A percentile compares a stretch with the other conserved stretches of the same genome.
phyloP scores from a whole-genome alignment of 2,329 filamentous ascomycete genomes.

The Alternaria metachromatica region DNA sequence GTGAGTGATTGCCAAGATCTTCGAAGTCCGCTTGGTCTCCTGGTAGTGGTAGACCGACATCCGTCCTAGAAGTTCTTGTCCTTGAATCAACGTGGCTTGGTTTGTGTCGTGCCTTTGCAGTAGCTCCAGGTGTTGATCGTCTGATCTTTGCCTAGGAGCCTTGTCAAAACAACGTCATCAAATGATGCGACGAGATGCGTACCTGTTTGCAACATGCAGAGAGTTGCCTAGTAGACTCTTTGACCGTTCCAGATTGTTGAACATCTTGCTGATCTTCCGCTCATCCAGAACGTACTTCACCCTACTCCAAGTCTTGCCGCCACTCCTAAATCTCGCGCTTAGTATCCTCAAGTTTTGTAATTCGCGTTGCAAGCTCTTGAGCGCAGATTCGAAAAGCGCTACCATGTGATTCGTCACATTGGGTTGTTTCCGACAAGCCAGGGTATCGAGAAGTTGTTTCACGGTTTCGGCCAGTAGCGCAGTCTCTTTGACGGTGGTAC shows the following conservation, averaged over 20 bases:
- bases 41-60: background rate
- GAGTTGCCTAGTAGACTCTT: conserved; percentile 4
- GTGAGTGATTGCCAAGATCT: background rate
- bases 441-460: background rate
- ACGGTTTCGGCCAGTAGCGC: background rate
- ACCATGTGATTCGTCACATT: background rate
- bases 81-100: background rate
- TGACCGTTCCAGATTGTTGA: conserved; percentile 9
- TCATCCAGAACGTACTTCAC: conserved; percentile 15
- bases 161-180: background rate
- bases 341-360: conserved; percentile 4
- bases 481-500: conserved; percentile 10
- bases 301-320: conserved; percentile 11
- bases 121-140: background rate
- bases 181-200: background rate
- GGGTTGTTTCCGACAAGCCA: background rate
- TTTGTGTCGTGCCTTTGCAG: background rate
- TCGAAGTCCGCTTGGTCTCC: background rate
- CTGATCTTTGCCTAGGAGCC: background rate
- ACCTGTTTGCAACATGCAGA: conserved; percentile 13
- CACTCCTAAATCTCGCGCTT: conserved; percentile 3
- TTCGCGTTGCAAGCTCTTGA: conserved; percentile 10
- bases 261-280: conserved; percentile 9
- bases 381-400: background rate
- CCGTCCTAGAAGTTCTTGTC: background rate